Conservation (phyloP, 805 yeast species). For the Ogataea polymorpha region DNA sequence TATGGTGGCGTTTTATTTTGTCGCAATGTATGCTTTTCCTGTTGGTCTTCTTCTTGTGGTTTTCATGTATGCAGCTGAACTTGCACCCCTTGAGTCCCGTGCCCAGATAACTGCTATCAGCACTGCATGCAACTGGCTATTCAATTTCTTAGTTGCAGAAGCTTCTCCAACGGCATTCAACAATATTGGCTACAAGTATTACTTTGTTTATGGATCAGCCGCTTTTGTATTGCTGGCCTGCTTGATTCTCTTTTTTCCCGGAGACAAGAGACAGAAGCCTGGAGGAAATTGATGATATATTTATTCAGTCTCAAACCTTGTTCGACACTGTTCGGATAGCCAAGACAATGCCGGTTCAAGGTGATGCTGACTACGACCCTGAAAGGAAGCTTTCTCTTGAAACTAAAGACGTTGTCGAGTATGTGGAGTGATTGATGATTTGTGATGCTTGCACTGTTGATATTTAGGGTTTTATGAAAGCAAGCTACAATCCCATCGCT, state of each 20-base stretch:
- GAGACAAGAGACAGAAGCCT: slow-evolving; percentile 63
- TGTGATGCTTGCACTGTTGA: no score
- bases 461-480: no score
- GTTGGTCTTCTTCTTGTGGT: slow-evolving; percentile 4
- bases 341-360: not conserved
- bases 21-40: slow-evolving; percentile 4
- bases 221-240: not conserved
- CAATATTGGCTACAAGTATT: slow-evolving; percentile 50
- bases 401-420: not conserved
- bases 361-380: not conserved
- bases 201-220: slow-evolving; percentile 2
- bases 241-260: slow-evolving; percentile 42
- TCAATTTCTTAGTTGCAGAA: slow-evolving; percentile 49
- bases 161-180: slow-evolving; percentile 46
- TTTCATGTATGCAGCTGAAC: slow-evolving; percentile 43
- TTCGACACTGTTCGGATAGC: not conserved
- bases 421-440: not conserved
- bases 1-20: slow-evolving; percentile 2
- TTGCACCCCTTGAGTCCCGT: slow-evolving; percentile 60
- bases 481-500: no score
- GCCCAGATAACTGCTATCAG: slow-evolving; percentile 61
- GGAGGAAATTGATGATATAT: slow-evolving; percentile 62
- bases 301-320: slow-evolving; percentile 6
- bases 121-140: slow-evolving; percentile 69
- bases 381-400: not conserved